Percentiles rank a stretch among this genome's conserved stretches.
phyloP scores from a whole-genome alignment of 331 rosid species.

The Ulmus americana region DNA sequence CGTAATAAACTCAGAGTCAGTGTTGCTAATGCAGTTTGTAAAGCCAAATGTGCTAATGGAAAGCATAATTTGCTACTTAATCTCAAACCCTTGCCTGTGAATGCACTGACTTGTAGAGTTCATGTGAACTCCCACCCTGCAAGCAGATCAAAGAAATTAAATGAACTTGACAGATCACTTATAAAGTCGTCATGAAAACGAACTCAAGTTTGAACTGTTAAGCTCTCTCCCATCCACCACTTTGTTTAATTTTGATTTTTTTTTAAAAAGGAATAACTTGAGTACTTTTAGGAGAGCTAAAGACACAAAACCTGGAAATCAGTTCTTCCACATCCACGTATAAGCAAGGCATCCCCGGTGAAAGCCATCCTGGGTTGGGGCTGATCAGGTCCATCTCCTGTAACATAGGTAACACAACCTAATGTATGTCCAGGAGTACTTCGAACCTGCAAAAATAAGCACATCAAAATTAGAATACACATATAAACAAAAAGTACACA shows the following conservation, averaged over 20 bases:
- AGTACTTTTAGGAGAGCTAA: background rate
- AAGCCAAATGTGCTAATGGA: slow-evolving; percentile 6
- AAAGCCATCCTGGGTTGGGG: slow-evolving; percentile 87
- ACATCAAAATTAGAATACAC: background rate
- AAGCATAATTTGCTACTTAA: background rate
- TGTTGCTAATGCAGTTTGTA: background rate
- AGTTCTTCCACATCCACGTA: slow-evolving; percentile 97
- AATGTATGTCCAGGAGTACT: slow-evolving; percentile 91
- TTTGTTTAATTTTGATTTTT: background rate
- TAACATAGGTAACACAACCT: slow-evolving; percentile 86
- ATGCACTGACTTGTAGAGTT: slow-evolving; percentile 80
- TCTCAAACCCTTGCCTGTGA: slow-evolving; percentile 68
- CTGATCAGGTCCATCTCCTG: slow-evolving; percentile 72
- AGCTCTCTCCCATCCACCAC: too few relatives aligned
- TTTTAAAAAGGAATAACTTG: background rate
- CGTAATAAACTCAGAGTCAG: slow-evolving; percentile 16
- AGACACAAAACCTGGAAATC: slow-evolving; percentile 71
- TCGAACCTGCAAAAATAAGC: slow-evolving; percentile 53
- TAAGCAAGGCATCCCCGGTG: slow-evolving; percentile 75
- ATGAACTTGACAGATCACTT: slow-evolving; percentile 5
- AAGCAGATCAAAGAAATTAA: slow-evolving; percentile 26
- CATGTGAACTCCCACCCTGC: slow-evolving; percentile 92
- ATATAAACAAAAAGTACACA: background rate
- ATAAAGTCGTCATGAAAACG: slow-evolving; percentile 1
- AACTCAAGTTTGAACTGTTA: background rate